Evolutionary conservation across 768 basidiomycete species (phyloP), one percentile per base, ranked within the genome.

Genomic region (Lentinula aciculospora): DNA sequence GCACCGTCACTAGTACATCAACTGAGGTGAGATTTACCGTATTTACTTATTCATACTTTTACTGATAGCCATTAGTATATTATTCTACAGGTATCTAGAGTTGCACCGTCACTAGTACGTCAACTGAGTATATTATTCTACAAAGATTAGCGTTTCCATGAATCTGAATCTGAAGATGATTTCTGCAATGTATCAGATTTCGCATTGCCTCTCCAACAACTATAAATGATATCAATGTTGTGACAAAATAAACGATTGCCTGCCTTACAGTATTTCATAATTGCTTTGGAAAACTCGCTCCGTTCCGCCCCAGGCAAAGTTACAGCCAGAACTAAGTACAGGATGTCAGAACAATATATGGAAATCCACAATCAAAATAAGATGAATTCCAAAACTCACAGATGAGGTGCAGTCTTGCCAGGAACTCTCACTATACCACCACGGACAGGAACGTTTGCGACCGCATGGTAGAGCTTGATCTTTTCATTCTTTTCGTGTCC

Each of bases 401-500:
- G 67, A 63, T 83, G 82, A 49, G 69, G 65, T 0, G 74, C 79
- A 0, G 79, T 76, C 69, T 83, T 84, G 0, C 82, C 81, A 0
- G 81, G 82, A 7, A 83, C 77, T 29, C 53, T 64, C 1, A 73
- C 65, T 36, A 81, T 64, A 1, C 28, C 60, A 1, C 71, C 76
- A 29, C 77, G 55, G 3, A 4, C 36, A 3, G 21, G 8, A 15
- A 36, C 34, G 17, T 10, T 25, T 36, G 51, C 51, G 39, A 53
- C 51, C 1, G 78, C 81, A 57, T 83, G 81, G 56, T 77, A 83
- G 42, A 83, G 68, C 60, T 71, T 73, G 6, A 62, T 65, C 0
- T 80, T 80, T 32, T 68, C 67, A 51, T 81, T 74, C 34, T 8
- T 53, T 68, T 83, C 81, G 44, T 81, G 77, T 0, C 81, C 81